phyloP scores from a whole-genome alignment of 441 rosid genomes.

The Populus tomentosa region DNA sequence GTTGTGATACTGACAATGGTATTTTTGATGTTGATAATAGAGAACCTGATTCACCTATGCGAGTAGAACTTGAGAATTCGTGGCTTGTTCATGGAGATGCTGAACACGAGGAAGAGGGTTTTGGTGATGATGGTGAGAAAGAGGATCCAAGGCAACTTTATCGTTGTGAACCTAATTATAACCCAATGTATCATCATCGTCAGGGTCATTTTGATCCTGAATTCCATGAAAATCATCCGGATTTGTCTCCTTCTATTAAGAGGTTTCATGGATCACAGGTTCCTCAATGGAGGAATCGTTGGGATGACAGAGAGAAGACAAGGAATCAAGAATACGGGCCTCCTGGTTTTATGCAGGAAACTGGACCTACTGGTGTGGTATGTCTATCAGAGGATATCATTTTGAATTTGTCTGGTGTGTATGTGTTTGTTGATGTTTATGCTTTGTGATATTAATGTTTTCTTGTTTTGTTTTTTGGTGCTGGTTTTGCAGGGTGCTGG shows the following conservation, averaged over 20 bases:
- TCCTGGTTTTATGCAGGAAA: neutral
- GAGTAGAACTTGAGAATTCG: neutral
- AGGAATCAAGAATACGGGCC: neutral
- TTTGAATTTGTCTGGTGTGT: neutral
- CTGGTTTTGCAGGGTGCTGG: slow-evolving; percentile 67
- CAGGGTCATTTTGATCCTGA: neutral
- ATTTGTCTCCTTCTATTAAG: neutral
- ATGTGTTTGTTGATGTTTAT: neutral
- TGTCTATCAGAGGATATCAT: neutral
- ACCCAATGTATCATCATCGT: neutral
- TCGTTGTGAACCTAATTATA: neutral
- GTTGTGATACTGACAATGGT: neutral
- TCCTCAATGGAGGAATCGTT: neutral
- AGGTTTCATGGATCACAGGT: neutral
- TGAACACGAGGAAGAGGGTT: neutral
- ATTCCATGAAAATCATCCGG: neutral
- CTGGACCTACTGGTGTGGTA: slow-evolving; percentile 47
- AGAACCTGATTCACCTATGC: neutral
- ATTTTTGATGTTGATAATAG: neutral
- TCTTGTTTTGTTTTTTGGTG: neutral
- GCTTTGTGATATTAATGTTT: neutral
- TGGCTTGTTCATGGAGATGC: neutral
- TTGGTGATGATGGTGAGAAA: neutral
- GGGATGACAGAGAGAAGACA: neutral
- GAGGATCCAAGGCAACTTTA: neutral